phyloP scores from a whole-genome alignment of 2,329 filamentous ascomycete genomes.

The Pseudopyricularia javanii region DNA sequence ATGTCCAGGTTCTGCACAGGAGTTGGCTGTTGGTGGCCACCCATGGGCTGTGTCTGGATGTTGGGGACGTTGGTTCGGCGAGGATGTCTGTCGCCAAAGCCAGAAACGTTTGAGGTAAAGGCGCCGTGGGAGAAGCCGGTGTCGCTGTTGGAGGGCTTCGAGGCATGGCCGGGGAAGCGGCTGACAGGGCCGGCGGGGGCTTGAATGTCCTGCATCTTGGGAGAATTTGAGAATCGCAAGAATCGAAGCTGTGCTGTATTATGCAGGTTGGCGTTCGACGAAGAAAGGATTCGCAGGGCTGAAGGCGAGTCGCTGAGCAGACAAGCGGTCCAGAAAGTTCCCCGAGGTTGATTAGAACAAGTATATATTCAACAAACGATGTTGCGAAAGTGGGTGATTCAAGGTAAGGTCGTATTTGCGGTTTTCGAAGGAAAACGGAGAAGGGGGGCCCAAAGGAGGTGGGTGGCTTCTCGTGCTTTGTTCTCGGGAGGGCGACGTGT shows the following conservation, averaged over 20 bases:
- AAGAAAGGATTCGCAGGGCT: background rate
- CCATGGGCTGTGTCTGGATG: conserved; percentile 74
- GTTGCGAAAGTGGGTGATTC: background rate
- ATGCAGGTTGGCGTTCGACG: background rate
- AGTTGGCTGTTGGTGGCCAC: conserved; percentile 20
- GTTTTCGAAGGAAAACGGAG: background rate
- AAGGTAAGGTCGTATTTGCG: background rate
- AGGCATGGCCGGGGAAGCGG: conserved; percentile 58
- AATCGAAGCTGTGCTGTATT: background rate
- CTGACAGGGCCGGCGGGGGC: conserved; percentile 39
- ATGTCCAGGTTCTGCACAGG: conserved; percentile 56
- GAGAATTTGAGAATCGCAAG: conserved; percentile 2
- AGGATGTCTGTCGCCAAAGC: conserved; percentile 78
- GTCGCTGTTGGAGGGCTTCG: conserved; percentile 72
- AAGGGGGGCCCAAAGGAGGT: background rate
- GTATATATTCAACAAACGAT: conserved; percentile 1
- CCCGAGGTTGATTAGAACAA: conserved; percentile 1
- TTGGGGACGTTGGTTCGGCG: conserved; percentile 77
- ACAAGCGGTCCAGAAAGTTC: background rate
- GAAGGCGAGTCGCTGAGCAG: too few species aligned
- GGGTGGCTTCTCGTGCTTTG: background rate
- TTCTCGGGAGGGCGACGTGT: background rate
- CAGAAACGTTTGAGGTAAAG: conserved; percentile 74
- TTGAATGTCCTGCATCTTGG: conserved; percentile 76
- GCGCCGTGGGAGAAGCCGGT: conserved; percentile 89